These are phyloP conservation scores for Phytophthora constricta DNA, from an alignment of 352 stramenopile species.

Conservation along the genomic window DNA sequence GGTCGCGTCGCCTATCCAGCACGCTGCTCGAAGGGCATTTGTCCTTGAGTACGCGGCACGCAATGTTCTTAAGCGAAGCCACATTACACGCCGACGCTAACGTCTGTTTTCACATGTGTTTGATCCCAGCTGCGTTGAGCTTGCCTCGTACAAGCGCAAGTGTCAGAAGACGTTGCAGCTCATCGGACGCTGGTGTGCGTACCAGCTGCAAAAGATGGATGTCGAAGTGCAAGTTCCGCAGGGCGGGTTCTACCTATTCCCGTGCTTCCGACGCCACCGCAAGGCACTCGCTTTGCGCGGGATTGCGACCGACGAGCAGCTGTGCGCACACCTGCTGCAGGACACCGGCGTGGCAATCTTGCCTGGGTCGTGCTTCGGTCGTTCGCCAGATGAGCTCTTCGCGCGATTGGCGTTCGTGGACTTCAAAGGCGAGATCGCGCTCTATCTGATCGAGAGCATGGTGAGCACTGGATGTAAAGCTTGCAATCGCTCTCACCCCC, in stretches of 20 bases:
- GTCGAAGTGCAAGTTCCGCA: constrained; percentile 78
- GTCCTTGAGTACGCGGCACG: constrained; percentile 60
- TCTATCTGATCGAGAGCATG: constrained; percentile 90
- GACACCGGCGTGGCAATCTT: constrained; percentile 88
- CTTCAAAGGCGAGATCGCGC: constrained; percentile 88
- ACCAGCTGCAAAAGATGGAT: constrained; percentile 87
- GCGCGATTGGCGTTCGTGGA: constrained; percentile 87
- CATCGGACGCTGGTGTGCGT: constrained; percentile 82
- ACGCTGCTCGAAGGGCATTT: constrained; percentile 83
- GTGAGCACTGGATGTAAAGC: constrained; percentile 33
- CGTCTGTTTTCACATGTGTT: constrained; percentile 16
- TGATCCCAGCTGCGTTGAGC: constrained; percentile 70
- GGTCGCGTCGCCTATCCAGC: constrained; percentile 85
- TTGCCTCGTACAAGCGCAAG: constrained; percentile 82
- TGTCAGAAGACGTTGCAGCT: constrained; percentile 84
- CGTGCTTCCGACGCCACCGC: constrained; percentile 76
- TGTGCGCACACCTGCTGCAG: constrained; percentile 80
- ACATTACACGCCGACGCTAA: constrained; percentile 14
- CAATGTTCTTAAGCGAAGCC: constrained; percentile 12
- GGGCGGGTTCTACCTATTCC: constrained; percentile 88
- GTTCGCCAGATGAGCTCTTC: constrained; percentile 78
- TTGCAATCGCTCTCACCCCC: background rate
- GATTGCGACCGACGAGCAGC: constrained; percentile 75
- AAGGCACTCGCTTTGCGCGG: constrained; percentile 64
- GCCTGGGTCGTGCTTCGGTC: constrained; percentile 84